Base-by-base conservation (phyloP, 2,329 filamentous ascomycete species). In the Sphaerulina populicola region DNA sequence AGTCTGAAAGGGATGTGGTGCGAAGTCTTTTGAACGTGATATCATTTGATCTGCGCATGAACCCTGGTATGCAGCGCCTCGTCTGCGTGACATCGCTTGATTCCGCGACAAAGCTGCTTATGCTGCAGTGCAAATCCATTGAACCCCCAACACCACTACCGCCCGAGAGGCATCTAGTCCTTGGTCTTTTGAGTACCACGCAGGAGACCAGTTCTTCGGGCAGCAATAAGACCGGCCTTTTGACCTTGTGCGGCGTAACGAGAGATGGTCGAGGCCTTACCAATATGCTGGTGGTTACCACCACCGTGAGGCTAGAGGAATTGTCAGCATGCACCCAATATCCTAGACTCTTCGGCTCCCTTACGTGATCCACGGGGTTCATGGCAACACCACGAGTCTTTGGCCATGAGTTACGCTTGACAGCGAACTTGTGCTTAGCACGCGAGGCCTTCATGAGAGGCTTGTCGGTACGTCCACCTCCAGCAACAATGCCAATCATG, bases 351-450 rank as follows among this genome's bases (percentile, higher is more conserved):
- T n/a, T 12, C 23, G 30, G 41, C 15, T 38, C 37, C 63, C 76
- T 72, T 77, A 78, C 76, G 83, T 98, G 93, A 79, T 98, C 93
- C 71, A 98, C 93, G 70, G 93, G 93, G 81, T 98, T 98, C 93
- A 98, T 98, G 77, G 93, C 93, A 85, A 98, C 93, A 96, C 93
- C 93, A 93, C 93, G 91, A 82, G 93, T 98, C 88, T 94, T 96
- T 78, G 93, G 93, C 93, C 93, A 98, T 73, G 84, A 91, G 88
- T 98, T 97, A 74, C 93, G 89, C 89, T 98, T 98, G 80, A 96
- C 94, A 68, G 90, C 89, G 80, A 95, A 98, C 87, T 98, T 98
- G 75, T 97, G 91, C 88, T 97, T 98, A 71, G 93, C 93, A 73
- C 93, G 88, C 71, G 91, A 97, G 70, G 93, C 93, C 91, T 98